Evolutionary conservation across 352 stramenopile species (phyloP).

Genomic region (Globisporangium mamillatum): DNA sequence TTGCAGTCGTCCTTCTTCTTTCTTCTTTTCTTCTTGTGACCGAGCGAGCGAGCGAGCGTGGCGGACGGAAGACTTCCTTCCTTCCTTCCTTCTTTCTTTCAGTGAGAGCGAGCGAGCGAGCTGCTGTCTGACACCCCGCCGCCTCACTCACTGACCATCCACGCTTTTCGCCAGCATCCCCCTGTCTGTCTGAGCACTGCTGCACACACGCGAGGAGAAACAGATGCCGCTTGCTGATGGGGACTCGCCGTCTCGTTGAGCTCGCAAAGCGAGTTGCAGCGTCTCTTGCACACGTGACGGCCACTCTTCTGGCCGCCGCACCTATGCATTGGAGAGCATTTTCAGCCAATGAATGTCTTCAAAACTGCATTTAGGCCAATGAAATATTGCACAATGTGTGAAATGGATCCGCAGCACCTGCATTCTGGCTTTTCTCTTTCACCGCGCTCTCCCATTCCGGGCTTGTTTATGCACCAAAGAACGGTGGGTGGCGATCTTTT

Average conservation of each 20-base stretch:
- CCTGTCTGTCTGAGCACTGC: neutral
- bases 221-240: neutral
- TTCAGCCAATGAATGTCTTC: neutral
- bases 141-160: neutral
- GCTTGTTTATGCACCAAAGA: neutral
- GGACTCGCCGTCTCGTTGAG: neutral
- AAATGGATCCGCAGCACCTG: neutral
- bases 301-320: neutral
- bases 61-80: neutral
- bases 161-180: neutral
- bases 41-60: neutral
- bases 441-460: neutral
- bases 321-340: neutral
- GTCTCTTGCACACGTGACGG: neutral
- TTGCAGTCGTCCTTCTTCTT: neutral
- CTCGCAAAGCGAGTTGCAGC: neutral
- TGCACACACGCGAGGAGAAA: neutral
- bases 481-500: neutral
- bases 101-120: neutral
- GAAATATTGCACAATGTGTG: rapidly evolving
- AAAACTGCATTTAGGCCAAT: neutral
- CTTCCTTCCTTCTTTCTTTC: neutral
- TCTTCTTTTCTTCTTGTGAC: slow-evolving; percentile 1
- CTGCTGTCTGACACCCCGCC: neutral
- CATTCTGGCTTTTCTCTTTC: neutral